Evolutionary conservation across 371 early-diverging fungal species (phyloP).

Genomic region (Rhizopus delemar): DNA sequence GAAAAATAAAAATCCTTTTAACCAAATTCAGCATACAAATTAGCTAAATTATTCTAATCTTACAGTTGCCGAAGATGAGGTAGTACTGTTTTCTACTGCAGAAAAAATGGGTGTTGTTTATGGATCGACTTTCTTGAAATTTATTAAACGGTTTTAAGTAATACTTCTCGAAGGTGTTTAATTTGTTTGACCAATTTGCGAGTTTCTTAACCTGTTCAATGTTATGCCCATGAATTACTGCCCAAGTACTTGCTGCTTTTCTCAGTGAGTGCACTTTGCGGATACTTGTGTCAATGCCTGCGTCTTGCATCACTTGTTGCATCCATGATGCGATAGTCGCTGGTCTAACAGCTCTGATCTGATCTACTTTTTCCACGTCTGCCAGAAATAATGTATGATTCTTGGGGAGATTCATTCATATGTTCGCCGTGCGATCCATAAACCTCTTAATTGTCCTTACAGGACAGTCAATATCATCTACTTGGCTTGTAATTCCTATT

Average conservation of each 20-base stretch:
- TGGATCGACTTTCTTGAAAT: slow-evolving; percentile 35
- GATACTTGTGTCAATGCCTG: slow-evolving; percentile 1
- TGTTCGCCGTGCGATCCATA: neutral
- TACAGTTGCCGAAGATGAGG: too few relatives aligned
- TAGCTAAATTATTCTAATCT: too few relatives aligned
- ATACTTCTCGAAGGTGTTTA: slow-evolving; percentile 1
- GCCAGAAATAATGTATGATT: slow-evolving; percentile 9
- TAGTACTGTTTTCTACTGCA: too few relatives aligned
- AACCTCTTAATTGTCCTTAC: neutral
- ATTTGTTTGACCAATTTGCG: slow-evolving; percentile 8
- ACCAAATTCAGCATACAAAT: too few relatives aligned
- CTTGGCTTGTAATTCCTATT: neutral
- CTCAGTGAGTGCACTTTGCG: neutral
- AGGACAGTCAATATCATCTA: neutral
- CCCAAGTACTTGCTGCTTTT: slow-evolving; percentile 3
- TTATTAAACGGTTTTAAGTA: slow-evolving; percentile 1
- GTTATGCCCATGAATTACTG: neutral
- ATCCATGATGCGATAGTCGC: slow-evolving; percentile 10
- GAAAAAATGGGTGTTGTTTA: too few relatives aligned
- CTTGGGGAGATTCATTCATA: neutral
- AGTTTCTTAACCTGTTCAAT: slow-evolving; percentile 5
- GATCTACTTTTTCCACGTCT: neutral
- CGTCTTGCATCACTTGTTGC: slow-evolving; percentile 1
- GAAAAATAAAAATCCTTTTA: too few relatives aligned
- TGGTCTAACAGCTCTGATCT: neutral